These are phyloP conservation scores for Pestalotiopsis sp. DNA, from an alignment of 2,329 filamentous ascomycete genomes.

Conservation along the genomic window DNA sequence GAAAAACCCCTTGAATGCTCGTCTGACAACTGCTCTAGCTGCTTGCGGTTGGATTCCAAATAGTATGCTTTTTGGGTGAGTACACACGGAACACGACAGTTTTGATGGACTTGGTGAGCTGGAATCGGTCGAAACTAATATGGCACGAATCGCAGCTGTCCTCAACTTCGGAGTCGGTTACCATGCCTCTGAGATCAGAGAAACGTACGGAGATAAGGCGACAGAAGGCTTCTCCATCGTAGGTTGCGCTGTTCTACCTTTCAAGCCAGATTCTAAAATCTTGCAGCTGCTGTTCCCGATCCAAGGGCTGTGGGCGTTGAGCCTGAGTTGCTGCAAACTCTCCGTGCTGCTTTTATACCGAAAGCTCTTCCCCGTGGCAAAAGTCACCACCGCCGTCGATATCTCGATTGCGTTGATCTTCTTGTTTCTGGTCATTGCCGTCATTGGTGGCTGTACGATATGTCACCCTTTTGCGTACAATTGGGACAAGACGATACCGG, in stretches of 20 bases:
- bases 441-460: constrained; percentile 5
- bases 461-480: constrained; percentile 14
- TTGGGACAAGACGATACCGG: constrained; percentile 9
- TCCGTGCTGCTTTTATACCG: constrained; percentile 13
- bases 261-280: background rate
- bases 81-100: background rate
- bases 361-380: background rate
- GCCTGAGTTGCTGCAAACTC: constrained; percentile 12
- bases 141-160: background rate
- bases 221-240: background rate
- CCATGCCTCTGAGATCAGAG: background rate
- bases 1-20: background rate
- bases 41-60: background rate
- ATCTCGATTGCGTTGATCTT: background rate
- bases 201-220: background rate
- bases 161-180: background rate
- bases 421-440: background rate
- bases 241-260: background rate
- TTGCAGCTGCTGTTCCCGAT: background rate
- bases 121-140: background rate
- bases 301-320: constrained; percentile 10
- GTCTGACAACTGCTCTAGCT: background rate
- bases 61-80: constrained; percentile 3
- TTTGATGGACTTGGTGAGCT: background rate
- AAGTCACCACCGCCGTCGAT: background rate